phyloP scores from a whole-genome alignment of 441 rosid species.

The Mallotus japonicus region DNA sequence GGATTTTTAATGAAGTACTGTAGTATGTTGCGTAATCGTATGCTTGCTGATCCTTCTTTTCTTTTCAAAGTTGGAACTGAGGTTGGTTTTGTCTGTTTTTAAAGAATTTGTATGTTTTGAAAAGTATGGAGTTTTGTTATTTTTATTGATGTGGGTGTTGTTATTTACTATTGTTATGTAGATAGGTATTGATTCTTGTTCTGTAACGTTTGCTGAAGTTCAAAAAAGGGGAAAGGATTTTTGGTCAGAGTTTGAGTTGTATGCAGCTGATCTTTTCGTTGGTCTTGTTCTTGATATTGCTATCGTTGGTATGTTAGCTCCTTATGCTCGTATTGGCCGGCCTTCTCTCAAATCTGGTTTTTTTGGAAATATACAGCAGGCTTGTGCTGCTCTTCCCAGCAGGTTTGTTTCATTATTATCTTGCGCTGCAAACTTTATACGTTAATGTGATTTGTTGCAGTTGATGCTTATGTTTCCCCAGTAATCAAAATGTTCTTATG shows the following conservation, averaged over 20 bases:
- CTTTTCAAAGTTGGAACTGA: conserved; percentile 93
- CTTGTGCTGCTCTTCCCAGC: conserved; percentile 87
- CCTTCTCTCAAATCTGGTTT: conserved; percentile 62
- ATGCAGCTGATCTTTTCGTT: conserved; percentile 86
- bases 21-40: conserved; percentile 73
- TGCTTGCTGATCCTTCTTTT: conserved; percentile 93
- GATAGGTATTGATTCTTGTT: conserved; percentile 89
- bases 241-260: conserved; percentile 95
- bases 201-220: conserved; percentile 87
- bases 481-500: no score
- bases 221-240: conserved; percentile 87
- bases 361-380: conserved; percentile 54
- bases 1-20: conserved; percentile 71
- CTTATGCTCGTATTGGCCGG: conserved; percentile 80
- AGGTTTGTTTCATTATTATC: conserved; percentile 68
- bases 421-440: background rate
- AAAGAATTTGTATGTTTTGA: no score
- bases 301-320: conserved; percentile 91
- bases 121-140: background rate
- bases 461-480: background rate
- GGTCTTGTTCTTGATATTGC: conserved; percentile 91
- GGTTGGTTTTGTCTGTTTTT: conserved; percentile 32
- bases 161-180: conserved; percentile 27
- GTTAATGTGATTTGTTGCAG: no score
- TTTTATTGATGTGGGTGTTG: conserved; percentile 13